A percentile compares a stretch with the other conserved stretches of the same genome.
Conservation (phyloP, 1,139 yeast species). For the Blastobotrys buckinghamii region DNA sequence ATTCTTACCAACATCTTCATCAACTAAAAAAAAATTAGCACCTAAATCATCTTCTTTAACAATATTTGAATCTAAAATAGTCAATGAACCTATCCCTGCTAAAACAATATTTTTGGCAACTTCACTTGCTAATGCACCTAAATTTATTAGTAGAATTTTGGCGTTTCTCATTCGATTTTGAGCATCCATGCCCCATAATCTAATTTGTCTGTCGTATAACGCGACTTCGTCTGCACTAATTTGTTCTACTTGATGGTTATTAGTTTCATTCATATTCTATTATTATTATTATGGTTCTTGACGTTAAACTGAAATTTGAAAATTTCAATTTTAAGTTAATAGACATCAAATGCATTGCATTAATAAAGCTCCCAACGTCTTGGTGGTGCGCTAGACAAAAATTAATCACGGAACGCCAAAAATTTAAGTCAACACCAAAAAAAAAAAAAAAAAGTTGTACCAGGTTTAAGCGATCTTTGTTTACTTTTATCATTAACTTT, state of each 20-base stretch:
- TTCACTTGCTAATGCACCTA: conserved; percentile 74
- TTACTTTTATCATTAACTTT: neutral
- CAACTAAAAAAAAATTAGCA: conserved; percentile 70
- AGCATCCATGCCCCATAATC: conserved; percentile 96
- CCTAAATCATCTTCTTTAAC: conserved; percentile 63
- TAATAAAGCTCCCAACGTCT: too few species aligned
- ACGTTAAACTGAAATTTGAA: neutral
- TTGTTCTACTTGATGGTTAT: neutral
- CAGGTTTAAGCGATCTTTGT: neutral
- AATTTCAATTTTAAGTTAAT: too few species aligned
- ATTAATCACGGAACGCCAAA: neutral
- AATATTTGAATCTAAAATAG: conserved; percentile 54
- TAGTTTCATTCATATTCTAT: neutral
- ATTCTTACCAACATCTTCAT: conserved; percentile 32
- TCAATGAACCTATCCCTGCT: conserved; percentile 80
- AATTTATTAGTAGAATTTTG: conserved; percentile 56
- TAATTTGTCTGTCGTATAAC: conserved; percentile 86
- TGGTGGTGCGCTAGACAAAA: too few species aligned
- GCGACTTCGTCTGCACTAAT: conserved; percentile 65
- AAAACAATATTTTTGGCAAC: conserved; percentile 77
- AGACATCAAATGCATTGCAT: too few species aligned
- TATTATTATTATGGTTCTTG: neutral
- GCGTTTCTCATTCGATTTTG: conserved; percentile 76
- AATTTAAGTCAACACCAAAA: neutral
- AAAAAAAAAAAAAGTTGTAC: neutral